Conservation (phyloP, 208 protist species). For the Angomonas desouzai region DNA sequence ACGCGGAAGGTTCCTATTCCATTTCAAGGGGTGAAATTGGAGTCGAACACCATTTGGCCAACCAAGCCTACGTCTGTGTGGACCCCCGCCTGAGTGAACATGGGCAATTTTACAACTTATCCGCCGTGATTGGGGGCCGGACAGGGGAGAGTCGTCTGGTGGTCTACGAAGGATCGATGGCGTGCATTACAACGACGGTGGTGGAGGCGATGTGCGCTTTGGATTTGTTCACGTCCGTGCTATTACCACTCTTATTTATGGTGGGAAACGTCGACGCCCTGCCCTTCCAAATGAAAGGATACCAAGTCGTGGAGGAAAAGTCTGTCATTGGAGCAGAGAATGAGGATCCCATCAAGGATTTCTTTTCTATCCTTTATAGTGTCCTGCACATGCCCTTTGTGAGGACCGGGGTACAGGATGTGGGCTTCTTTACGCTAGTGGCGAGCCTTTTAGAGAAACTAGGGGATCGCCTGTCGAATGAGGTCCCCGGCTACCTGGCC, state of each 20-base stretch:
- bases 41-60: slow-evolving; percentile 32
- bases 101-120: slow-evolving; percentile 76
- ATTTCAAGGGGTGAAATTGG: not conserved
- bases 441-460: slow-evolving; percentile 57
- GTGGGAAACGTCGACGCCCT: slow-evolving; percentile 53
- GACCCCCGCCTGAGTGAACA: slow-evolving; percentile 73
- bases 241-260: slow-evolving; percentile 67
- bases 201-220: slow-evolving; percentile 77
- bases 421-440: slow-evolving; percentile 66
- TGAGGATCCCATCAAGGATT: slow-evolving; percentile 25
- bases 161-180: slow-evolving; percentile 62
- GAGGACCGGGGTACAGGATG: slow-evolving; percentile 50
- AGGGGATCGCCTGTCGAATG: slow-evolving; percentile 23
- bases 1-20: not conserved
- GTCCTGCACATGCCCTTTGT: slow-evolving; percentile 57
- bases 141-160: slow-evolving; percentile 45
- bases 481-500: slow-evolving; percentile 39
- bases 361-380: slow-evolving; percentile 53
- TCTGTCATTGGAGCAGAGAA: not conserved
- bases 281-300: slow-evolving; percentile 36
- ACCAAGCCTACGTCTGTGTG: slow-evolving; percentile 56
- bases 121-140: slow-evolving; percentile 52
- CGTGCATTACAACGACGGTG: slow-evolving; percentile 57
- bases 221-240: slow-evolving; percentile 55
- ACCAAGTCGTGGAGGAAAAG: slow-evolving; percentile 13